Conservation (phyloP, 306 rosid species). For the Quercus berberidifolia region DNA sequence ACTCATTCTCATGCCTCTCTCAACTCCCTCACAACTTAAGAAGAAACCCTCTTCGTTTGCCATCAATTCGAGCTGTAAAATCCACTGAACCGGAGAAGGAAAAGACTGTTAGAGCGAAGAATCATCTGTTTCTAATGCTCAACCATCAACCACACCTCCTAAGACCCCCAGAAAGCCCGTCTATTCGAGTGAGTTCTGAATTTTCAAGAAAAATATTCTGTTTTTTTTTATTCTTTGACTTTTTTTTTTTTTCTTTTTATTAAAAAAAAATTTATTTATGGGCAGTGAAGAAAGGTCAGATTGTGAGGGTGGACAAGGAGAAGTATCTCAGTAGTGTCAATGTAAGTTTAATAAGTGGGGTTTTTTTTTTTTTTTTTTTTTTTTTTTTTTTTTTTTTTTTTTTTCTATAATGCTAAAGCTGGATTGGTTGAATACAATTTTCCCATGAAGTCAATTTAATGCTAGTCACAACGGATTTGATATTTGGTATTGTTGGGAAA, state of each 20-base stretch:
- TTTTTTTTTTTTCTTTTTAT: background rate
- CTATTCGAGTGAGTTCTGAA: constrained; percentile 62
- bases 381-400: background rate
- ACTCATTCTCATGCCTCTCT: constrained; percentile 39
- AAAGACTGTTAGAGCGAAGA: constrained; percentile 34
- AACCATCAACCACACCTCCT: constrained; percentile 46
- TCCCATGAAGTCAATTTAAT: no score
- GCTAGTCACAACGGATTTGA: background rate
- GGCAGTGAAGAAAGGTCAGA: constrained; percentile 99
- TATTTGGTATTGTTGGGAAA: background rate
- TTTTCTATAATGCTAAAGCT: background rate
- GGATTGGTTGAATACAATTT: no score
- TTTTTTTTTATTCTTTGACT: background rate
- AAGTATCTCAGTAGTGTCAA: constrained; percentile 86
- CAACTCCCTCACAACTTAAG: constrained; percentile 32
- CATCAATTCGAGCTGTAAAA: constrained; percentile 53
- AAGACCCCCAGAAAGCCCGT: constrained; percentile 72
- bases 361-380: background rate
- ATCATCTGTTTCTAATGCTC: constrained; percentile 40
- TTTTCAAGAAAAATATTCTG: background rate
- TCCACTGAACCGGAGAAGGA: constrained; percentile 46
- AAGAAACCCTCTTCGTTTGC: constrained; percentile 39
- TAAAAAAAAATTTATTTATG: background rate
- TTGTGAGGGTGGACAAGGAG: constrained; percentile 92
- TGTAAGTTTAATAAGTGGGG: constrained; percentile 34